Base-by-base conservation (phyloP, 2,329 filamentous ascomycete genomes). In the Colletotrichum spinosum region DNA sequence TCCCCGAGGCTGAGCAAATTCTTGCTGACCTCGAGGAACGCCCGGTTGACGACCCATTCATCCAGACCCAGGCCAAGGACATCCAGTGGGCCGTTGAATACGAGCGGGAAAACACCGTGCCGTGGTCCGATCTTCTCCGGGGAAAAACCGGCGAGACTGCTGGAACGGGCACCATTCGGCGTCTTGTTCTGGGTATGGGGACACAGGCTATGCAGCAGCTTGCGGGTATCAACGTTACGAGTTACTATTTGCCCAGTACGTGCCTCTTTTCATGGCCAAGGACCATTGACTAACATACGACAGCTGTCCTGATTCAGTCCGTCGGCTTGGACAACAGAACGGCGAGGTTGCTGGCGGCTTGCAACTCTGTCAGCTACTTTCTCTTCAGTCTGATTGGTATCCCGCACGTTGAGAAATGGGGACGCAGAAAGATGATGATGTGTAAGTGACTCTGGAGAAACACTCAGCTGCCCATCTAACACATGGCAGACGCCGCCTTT, bases 401-500 rank as follows among this genome's bases (percentile, higher is more conserved):
- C 8, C 70, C 70, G 5, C 69, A 72, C 41, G 71, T 76, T 9
- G 74, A 77, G 52, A 72, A 70, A 54, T 83, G 80, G 77, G 86
- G 85, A 34, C 80, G 86, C 3, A 77, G 86, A 4, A 86, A 85
- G 69, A 79, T 88, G 77, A 84, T 88, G 80, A 83, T 88, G 75
- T 85, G 83, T 70, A 60, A 67, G 69, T 53, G n/a, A 6, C 11
- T 37, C 2, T 12, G 25, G 25, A 25, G 25, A 25, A 25, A 25
- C 25, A 4, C 25, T 25, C 8, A 2, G 2, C 0, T 12, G 12
- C 9, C 17, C 4, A 11, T 1, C 62, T 62, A 6, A 53, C 35
- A 10, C 33, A 3, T 15, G 2, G 11, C 33, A 73, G 71, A 73
- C 45, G 82, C 83, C 1, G 81, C 83, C 0, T 77, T 79, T 2